These are phyloP conservation scores for Lichenothelia convexa DNA, from an alignment of 495 filamentous ascomycete genomes.

Conservation along the genomic window DNA sequence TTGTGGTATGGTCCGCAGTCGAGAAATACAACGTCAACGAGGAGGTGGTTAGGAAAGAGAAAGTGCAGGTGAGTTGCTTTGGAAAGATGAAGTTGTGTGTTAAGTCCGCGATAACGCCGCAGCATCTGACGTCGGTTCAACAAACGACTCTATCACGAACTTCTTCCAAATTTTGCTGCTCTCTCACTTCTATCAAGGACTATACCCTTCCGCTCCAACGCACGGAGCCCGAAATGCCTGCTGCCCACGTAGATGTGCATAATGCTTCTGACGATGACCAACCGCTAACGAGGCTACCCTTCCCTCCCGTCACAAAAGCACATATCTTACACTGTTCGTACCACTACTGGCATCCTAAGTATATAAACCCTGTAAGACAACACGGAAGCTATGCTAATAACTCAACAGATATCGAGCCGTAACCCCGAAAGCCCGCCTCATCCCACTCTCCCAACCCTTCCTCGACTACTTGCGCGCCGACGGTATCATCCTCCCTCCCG, in stretches of 20 bases:
- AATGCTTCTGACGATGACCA: background rate
- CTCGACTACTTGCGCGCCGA: constrained; percentile 78
- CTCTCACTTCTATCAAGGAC: background rate
- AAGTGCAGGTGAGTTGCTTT: background rate
- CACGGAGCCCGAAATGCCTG: background rate
- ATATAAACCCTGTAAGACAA: constrained; percentile 13
- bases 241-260: background rate
- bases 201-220: background rate
- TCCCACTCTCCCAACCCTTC: constrained; percentile 58
- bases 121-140: too few species aligned
- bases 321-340: constrained; percentile 93
- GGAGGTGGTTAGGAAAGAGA: background rate
- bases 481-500: constrained; percentile 64
- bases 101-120: too few species aligned
- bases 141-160: background rate
- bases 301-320: constrained; percentile 60
- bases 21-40: background rate
- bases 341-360: constrained; percentile 74
- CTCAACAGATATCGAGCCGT: constrained; percentile 48
- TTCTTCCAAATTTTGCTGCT: background rate
- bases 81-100: background rate
- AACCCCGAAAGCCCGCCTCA: constrained; percentile 66
- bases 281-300: constrained; percentile 35
- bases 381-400: background rate
- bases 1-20: background rate